A percentile compares a stretch with the other conserved stretches of the same genome.
Conservation (phyloP, 306 rosid genomes). For the Abrus precatorius region DNA sequence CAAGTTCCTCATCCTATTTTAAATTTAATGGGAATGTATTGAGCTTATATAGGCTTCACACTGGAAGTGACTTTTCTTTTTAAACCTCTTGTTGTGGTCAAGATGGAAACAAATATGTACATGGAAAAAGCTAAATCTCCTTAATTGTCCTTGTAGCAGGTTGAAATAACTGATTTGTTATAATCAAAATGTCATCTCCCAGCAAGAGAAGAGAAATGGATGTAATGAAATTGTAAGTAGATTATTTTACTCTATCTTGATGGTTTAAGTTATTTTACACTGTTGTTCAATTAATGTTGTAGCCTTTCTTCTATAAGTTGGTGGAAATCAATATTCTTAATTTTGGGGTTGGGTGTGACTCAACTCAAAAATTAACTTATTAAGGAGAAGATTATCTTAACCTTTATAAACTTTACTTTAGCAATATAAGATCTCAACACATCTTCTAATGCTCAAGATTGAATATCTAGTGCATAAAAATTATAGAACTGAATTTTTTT, state of each 20-base stretch:
- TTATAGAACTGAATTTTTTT: too few relatives aligned
- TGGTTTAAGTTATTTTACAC: constrained; percentile 20
- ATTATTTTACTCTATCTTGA: constrained; percentile 34
- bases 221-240: constrained; percentile 95
- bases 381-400: too few relatives aligned
- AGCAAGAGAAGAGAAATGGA: constrained; percentile 99
- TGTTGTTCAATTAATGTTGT: background rate
- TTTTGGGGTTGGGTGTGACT: too few relatives aligned
- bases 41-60: constrained; percentile 2
- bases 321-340: background rate
- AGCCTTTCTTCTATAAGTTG: background rate
- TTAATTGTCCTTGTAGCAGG: constrained; percentile 55
- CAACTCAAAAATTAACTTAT: too few relatives aligned
- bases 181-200: constrained; percentile 90
- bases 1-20: constrained; percentile 30
- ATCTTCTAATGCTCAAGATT: too few relatives aligned
- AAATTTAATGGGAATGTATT: constrained; percentile 26
- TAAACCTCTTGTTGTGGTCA: constrained; percentile 2
- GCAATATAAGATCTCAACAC: too few relatives aligned
- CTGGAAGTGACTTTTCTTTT: constrained; percentile 15
- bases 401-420: too few relatives aligned
- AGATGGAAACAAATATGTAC: constrained; percentile 15
- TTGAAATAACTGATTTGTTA: constrained; percentile 52
- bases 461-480: too few relatives aligned
- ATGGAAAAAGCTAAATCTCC: constrained; percentile 27